These are phyloP conservation scores for Chalaropsis ovoidea DNA, from an alignment of 2,329 filamentous ascomycete genomes.

Conservation along the genomic window DNA sequence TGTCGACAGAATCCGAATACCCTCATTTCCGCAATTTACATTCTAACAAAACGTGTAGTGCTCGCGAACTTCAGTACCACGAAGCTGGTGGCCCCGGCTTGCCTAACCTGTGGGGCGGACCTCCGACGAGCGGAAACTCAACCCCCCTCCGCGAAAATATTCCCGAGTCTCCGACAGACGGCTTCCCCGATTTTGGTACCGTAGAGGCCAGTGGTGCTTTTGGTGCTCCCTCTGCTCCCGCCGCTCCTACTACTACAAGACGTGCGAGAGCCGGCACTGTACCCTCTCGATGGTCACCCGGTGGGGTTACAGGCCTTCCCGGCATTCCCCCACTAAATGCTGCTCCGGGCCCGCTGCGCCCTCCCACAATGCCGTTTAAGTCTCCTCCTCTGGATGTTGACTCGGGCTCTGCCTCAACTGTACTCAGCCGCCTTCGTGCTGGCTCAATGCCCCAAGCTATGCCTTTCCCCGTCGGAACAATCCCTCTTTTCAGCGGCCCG, in stretches of 20 bases:
- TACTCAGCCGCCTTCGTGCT: constrained; percentile 71
- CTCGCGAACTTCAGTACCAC: constrained; percentile 92
- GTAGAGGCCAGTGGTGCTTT: constrained; percentile 43
- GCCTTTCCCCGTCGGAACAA: constrained; percentile 46
- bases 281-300: constrained; percentile 84
- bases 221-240: constrained; percentile 32
- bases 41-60: constrained; percentile 42
- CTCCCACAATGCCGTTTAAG: constrained; percentile 54
- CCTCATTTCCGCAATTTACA: neutral
- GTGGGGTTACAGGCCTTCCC: constrained; percentile 51
- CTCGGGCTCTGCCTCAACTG: constrained; percentile 46
- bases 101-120: constrained; percentile 79
- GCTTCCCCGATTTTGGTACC: constrained; percentile 68
- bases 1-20: neutral
- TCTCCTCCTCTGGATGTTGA: constrained; percentile 52
- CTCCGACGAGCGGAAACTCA: constrained; percentile 90
- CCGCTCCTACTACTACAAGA: constrained; percentile 52
- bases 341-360: constrained; percentile 19
- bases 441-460: constrained; percentile 89
- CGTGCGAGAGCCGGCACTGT: constrained; percentile 87
- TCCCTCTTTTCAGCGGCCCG: constrained; percentile 64
- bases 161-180: constrained; percentile 90
- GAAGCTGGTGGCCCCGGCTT: constrained; percentile 66
- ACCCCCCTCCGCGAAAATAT: constrained; percentile 95
- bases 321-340: constrained; percentile 19